phyloP scores from a whole-genome alignment of 768 basidiomycete species.

The Termitomyces sp. region DNA sequence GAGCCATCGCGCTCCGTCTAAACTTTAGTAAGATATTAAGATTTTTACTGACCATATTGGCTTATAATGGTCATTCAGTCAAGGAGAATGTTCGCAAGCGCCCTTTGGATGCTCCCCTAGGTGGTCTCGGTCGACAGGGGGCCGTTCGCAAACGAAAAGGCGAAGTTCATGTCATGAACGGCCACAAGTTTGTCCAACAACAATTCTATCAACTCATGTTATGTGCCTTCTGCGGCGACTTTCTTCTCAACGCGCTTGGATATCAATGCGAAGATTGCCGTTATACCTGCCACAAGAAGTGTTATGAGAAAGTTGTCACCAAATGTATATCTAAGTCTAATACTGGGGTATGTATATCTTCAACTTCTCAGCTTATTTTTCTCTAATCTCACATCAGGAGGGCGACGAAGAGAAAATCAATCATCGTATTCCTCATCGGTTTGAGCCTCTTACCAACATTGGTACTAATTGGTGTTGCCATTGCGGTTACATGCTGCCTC shows the following conservation, averaged over 20 bases:
- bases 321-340: conserved; percentile 99
- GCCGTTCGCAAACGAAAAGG: conserved; percentile 97
- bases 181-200: conserved; percentile 94
- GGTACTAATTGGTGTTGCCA: conserved; percentile 99
- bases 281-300: conserved; percentile 99
- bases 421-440: conserved; percentile 97
- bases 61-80: conserved; percentile 43
- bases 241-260: conserved; percentile 94
- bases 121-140: conserved; percentile 94
- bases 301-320: conserved; percentile 97
- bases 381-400: conserved; percentile 46
- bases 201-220: conserved; percentile 99
- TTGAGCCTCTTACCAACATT: conserved; percentile 94
- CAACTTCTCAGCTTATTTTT: background rate
- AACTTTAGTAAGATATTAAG: conserved; percentile 75
- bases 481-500: conserved; percentile 96
- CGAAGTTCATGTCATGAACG: conserved; percentile 99
- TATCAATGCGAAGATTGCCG: conserved; percentile 99
- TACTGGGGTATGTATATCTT: conserved; percentile 63
- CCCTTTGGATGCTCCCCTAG: conserved; percentile 80
- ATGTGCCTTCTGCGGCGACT: conserved; percentile 97
- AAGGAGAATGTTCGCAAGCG: conserved; percentile 98
- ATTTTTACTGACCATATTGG: conserved; percentile 9
- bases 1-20: conserved; percentile 79
- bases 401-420: conserved; percentile 98